phyloP scores from a whole-genome alignment of 345 rosid genomes.

The Rhodamnia rubescens region DNA sequence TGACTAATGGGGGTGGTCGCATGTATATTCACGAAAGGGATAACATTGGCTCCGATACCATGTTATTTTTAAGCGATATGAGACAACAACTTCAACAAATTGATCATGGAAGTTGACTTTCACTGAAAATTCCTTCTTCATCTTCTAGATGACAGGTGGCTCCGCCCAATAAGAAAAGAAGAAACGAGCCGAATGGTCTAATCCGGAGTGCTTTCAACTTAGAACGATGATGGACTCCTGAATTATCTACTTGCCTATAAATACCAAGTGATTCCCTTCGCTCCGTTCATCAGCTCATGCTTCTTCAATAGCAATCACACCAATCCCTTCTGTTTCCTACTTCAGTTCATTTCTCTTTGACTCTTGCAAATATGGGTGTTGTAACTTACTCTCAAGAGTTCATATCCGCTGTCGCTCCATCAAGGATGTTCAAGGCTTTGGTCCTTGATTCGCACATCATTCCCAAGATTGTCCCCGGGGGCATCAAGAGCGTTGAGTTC shows the following conservation, averaged over 20 bases:
- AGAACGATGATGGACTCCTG: background rate
- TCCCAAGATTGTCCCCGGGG: background rate
- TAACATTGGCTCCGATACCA: no score
- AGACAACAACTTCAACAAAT: no score
- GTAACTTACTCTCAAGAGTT: background rate
- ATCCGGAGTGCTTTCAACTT: background rate
- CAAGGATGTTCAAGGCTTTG: constrained; percentile 5
- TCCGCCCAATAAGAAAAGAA: background rate
- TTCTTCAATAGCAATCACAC: background rate
- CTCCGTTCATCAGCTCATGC: background rate
- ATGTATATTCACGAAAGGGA: no score
- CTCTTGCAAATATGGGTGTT: background rate
- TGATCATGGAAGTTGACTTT: no score
- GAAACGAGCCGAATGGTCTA: background rate
- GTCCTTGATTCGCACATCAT: background rate
- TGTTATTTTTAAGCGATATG: no score
- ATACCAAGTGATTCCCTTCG: background rate
- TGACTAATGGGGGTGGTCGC: no score
- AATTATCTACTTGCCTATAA: background rate
- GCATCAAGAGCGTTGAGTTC: background rate
- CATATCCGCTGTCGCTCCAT: background rate
- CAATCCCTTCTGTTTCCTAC: background rate
- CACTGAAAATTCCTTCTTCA: background rate
- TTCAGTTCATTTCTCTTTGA: background rate
- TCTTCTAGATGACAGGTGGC: background rate